phyloP scores from a whole-genome alignment of 345 rosid species.

The Populus tremula region DNA sequence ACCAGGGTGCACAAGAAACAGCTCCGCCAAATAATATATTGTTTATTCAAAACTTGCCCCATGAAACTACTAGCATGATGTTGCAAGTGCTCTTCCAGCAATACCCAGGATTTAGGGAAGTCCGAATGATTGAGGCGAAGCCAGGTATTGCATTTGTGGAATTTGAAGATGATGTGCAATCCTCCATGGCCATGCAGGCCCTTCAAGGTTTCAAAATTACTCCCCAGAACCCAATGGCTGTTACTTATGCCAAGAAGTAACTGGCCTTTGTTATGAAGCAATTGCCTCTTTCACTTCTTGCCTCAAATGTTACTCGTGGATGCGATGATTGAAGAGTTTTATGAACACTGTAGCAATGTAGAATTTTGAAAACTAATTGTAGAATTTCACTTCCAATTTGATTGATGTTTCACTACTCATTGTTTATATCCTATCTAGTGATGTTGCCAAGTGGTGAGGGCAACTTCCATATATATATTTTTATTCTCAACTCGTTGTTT shows the following conservation, averaged over 20 bases:
- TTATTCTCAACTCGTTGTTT: background rate
- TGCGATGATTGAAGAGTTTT: conserved; percentile 5
- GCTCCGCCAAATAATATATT: conserved; percentile 78
- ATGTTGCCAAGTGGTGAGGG: background rate
- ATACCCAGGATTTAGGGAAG: conserved; percentile 90
- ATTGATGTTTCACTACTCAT: background rate
- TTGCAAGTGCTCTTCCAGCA: conserved; percentile 72
- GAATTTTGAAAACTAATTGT: background rate
- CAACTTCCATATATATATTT: background rate
- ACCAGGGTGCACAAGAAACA: conserved; percentile 46
- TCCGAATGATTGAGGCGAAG: conserved; percentile 82
- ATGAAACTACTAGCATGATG: conserved; percentile 80
- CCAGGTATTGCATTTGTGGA: conserved; percentile 97
- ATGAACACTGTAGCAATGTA: conserved; percentile 1
- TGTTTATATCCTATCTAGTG: background rate
- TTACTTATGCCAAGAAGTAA: conserved; percentile 89
- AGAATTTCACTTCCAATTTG: background rate
- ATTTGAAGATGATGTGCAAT: conserved; percentile 78
- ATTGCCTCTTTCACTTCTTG: background rate
- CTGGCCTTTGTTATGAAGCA: background rate
- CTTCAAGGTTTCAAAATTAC: conserved; percentile 90
- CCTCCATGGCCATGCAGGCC: conserved; percentile 80
- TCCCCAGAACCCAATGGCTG: conserved; percentile 79
- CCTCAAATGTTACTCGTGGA: background rate
- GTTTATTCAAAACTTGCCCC: conserved; percentile 88